Conservation (phyloP, 148 eudicot species). For the Camellia sinensis region DNA sequence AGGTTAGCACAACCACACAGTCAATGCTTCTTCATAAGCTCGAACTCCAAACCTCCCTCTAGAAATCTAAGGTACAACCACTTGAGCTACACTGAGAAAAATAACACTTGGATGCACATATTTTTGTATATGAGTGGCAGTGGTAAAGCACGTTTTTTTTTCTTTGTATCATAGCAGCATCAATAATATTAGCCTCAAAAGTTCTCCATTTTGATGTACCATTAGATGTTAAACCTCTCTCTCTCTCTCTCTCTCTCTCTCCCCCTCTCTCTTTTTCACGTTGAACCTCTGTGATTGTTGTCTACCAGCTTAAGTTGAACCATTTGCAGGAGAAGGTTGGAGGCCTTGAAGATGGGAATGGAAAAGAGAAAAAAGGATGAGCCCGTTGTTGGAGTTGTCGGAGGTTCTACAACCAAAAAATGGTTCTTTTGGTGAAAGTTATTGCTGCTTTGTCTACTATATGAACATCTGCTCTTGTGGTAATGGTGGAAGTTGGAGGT, state of each 20-base stretch:
- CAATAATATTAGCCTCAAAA: neutral
- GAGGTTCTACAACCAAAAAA: constrained; percentile 41
- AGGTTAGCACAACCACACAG: no score
- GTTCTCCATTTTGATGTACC: neutral
- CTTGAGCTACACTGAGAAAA: no score
- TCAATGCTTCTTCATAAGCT: no score
- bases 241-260: neutral
- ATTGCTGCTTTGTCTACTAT: neutral
- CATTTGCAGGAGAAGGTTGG: constrained; percentile 67
- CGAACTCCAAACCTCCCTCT: no score
- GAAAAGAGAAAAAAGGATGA: constrained; percentile 62
- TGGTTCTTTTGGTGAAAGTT: constrained; percentile 65
- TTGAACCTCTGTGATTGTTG: neutral
- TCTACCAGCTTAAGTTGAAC: constrained; percentile 2
- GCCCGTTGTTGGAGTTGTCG: constrained; percentile 10
- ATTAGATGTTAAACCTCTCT: neutral
- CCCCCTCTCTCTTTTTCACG: neutral
- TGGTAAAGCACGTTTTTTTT: neutral
- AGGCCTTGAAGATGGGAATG: constrained; percentile 71
- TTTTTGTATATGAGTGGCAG: neutral
- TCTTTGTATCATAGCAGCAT: neutral
- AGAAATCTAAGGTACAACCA: no score
- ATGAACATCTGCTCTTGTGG: neutral
- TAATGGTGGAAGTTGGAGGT: neutral
- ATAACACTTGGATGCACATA: no score